phyloP scores from a whole-genome alignment of 2,329 filamentous ascomycete species.

The Monilinia aucupariae region DNA sequence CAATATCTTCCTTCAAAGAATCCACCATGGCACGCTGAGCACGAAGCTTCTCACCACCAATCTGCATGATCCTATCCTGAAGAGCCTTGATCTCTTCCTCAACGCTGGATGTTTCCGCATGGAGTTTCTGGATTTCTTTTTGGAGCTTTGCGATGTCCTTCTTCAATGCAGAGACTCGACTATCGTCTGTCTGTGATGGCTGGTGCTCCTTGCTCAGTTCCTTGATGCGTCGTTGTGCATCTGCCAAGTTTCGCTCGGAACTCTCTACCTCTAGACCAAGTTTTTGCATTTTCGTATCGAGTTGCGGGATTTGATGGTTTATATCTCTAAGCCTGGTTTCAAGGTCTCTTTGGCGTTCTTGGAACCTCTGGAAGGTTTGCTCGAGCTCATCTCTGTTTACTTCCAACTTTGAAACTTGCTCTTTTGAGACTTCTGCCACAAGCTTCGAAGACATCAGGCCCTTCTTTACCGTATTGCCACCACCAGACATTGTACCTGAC shows the following conservation, averaged over 20 bases:
- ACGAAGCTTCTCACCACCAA: slow-evolving; percentile 88
- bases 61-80: slow-evolving; percentile 97
- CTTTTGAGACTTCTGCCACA: slow-evolving; percentile 77
- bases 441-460: slow-evolving; percentile 97
- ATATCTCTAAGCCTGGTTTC: slow-evolving; percentile 68
- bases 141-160: slow-evolving; percentile 72
- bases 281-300: slow-evolving; percentile 91
- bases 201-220: slow-evolving; percentile 79
- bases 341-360: slow-evolving; percentile 75
- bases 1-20: slow-evolving; percentile 77
- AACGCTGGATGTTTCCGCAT: slow-evolving; percentile 77
- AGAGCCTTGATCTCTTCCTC: slow-evolving; percentile 89
- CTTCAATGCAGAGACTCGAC: slow-evolving; percentile 64
- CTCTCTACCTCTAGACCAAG: slow-evolving; percentile 83
- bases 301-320: slow-evolving; percentile 70
- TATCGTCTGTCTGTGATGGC: slow-evolving; percentile 74
- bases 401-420: slow-evolving; percentile 84
- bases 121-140: slow-evolving; percentile 73
- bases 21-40: slow-evolving; percentile 89
- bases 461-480: slow-evolving; percentile 82
- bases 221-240: slow-evolving; percentile 77
- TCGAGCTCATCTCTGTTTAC: slow-evolving; percentile 80
- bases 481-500: slow-evolving; percentile 97
- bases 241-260: slow-evolving; percentile 73
- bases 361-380: slow-evolving; percentile 74